Conservation (phyloP, 495 filamentous ascomycete species). For the Penicillium lividum region DNA sequence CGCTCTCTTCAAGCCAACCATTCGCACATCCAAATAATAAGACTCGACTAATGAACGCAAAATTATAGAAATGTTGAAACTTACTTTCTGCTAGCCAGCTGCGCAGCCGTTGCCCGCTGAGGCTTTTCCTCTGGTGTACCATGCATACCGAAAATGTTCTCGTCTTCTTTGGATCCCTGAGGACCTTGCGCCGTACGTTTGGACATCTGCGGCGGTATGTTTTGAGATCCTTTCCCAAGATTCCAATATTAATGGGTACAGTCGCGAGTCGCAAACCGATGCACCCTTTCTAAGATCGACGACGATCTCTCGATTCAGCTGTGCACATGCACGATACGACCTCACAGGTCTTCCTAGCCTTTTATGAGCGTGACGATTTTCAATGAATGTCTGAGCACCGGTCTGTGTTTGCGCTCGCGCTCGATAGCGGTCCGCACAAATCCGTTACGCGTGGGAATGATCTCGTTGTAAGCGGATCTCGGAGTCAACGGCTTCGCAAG, state of each 20-base stretch:
- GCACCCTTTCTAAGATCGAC: conserved; percentile 13
- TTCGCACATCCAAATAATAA: not conserved
- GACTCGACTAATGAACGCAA: conserved; percentile 10
- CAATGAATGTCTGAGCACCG: not conserved
- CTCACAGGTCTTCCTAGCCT: not conserved
- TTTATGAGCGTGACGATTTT: not conserved
- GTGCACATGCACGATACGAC: not conserved
- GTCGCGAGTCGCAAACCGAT: not conserved
- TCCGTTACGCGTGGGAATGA: not conserved
- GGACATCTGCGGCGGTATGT: conserved; percentile 30
- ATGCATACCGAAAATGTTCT: conserved; percentile 38
- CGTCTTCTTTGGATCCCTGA: conserved; percentile 35
- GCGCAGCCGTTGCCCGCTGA: conserved; percentile 51
- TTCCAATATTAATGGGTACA: conserved; percentile 7
- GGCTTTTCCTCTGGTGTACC: conserved; percentile 50
- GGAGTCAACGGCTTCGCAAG: too few relatives aligned
- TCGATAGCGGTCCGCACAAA: not conserved
- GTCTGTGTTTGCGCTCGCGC: conserved; percentile 1
- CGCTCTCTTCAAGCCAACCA: not conserved
- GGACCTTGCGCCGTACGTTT: conserved; percentile 41
- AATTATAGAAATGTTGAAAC: conserved; percentile 22
- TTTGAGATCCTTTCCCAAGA: not conserved
- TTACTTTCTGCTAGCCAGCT: conserved; percentile 55
- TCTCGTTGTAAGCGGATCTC: not conserved
- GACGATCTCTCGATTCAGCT: conserved; percentile 1